These are phyloP conservation scores for Chalaropsis thielavioides DNA, from an alignment of 2,329 filamentous ascomycete genomes.

Conservation along the genomic window DNA sequence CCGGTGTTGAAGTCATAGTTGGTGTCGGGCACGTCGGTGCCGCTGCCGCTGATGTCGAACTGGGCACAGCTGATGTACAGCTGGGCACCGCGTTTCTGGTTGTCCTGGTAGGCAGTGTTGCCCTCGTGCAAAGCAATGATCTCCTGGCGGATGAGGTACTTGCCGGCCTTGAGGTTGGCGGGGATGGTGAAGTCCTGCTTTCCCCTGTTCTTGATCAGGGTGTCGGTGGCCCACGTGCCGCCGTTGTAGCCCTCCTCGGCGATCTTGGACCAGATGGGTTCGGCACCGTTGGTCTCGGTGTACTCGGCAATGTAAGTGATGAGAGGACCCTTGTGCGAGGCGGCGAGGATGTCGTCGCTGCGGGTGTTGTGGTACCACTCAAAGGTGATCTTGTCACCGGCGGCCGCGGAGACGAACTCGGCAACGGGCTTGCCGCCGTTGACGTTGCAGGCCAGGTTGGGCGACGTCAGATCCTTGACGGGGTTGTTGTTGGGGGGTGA, in stretches of 20 bases:
- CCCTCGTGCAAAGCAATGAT: slow-evolving; percentile 40
- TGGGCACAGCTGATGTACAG: slow-evolving; percentile 39
- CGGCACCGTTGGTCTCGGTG: slow-evolving; percentile 30
- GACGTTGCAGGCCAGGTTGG: slow-evolving; percentile 32
- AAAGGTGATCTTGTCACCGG: slow-evolving; percentile 34
- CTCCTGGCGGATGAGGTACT: slow-evolving; percentile 41
- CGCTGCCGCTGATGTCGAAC: slow-evolving; percentile 30
- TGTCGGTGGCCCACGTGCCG: slow-evolving; percentile 30
- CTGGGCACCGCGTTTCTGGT: too few species aligned
- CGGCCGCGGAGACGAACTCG: slow-evolving; percentile 30
- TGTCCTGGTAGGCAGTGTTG: slow-evolving; percentile 25
- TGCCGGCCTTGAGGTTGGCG: slow-evolving; percentile 31
- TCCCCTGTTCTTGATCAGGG: slow-evolving; percentile 36
- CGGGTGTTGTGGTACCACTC: slow-evolving; percentile 39
- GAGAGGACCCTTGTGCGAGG: slow-evolving; percentile 39
- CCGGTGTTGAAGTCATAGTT: slow-evolving; percentile 35
- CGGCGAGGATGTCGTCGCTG: slow-evolving; percentile 37
- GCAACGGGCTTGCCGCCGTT: slow-evolving; percentile 26
- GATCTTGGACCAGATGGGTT: slow-evolving; percentile 38
- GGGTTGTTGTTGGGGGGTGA: slow-evolving; percentile 31
- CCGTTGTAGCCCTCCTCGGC: slow-evolving; percentile 27
- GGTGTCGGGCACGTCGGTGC: slow-evolving; percentile 31
- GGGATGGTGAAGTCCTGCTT: slow-evolving; percentile 36
- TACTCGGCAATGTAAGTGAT: slow-evolving; percentile 37
- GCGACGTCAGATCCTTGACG: slow-evolving; percentile 31